Evolutionary conservation across 129 eudicot genomes (phyloP).

Genomic region (sunflower (Helianthus annuus)): DNA sequence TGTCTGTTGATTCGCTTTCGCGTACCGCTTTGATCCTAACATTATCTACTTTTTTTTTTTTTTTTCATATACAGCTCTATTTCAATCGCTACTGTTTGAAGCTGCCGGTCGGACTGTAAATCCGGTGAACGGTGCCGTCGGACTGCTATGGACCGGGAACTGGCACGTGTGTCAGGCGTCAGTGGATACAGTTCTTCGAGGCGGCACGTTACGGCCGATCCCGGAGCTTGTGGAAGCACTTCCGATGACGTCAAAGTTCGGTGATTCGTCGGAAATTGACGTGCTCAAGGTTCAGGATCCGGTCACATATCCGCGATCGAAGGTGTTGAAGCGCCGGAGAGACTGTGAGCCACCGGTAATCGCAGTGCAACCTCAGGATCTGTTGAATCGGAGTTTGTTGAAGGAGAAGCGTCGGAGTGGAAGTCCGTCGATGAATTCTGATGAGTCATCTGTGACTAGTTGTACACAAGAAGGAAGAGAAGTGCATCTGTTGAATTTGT

Average conservation of each 20-base stretch:
- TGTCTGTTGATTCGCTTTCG: too few species aligned
- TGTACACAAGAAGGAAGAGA: slow-evolving; percentile 33
- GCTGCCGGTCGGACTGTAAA: slow-evolving; percentile 96
- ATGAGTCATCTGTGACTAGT: slow-evolving; percentile 68
- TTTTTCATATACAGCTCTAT: slow-evolving; percentile 54
- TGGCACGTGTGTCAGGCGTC: slow-evolving; percentile 96
- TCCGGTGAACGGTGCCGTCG: slow-evolving; percentile 96
- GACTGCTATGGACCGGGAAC: slow-evolving; percentile 79
- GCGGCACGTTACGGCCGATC: slow-evolving; percentile 73
- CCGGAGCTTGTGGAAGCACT: slow-evolving; percentile 53
- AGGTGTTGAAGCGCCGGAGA: slow-evolving; percentile 52
- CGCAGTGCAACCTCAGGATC: slow-evolving; percentile 37
- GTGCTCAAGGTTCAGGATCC: slow-evolving; percentile 38
- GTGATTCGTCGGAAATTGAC: slow-evolving; percentile 47
- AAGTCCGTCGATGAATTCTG: slow-evolving; percentile 81
- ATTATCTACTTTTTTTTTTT: not conserved
- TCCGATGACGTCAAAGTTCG: slow-evolving; percentile 37
- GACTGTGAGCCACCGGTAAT: slow-evolving; percentile 21
- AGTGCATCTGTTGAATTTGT: slow-evolving; percentile 60
- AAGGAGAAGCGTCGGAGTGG: slow-evolving; percentile 57
- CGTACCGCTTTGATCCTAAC: not conserved
- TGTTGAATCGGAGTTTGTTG: slow-evolving; percentile 39
- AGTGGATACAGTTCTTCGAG: slow-evolving; percentile 83
- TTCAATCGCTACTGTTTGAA: slow-evolving; percentile 83
- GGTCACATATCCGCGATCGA: slow-evolving; percentile 12